These are phyloP conservation scores for Gossypium arboreum DNA, from an alignment of 345 rosid genomes.

Conservation along the genomic window DNA sequence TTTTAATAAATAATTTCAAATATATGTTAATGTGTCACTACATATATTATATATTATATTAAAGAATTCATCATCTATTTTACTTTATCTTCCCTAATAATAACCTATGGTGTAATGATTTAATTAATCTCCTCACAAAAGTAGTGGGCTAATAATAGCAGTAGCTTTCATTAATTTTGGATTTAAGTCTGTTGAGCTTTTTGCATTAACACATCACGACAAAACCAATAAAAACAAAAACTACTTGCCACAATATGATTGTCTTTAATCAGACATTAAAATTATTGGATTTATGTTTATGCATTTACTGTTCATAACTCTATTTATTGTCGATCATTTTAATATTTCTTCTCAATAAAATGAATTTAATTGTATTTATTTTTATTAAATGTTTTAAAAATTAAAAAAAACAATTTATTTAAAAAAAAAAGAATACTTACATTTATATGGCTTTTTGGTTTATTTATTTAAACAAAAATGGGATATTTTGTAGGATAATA, in stretches of 20 bases:
- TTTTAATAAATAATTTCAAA: no score
- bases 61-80: no score
- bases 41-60: not conserved
- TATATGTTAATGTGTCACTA: not conserved
- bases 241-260: not conserved
- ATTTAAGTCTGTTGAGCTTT: not conserved
- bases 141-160: not conserved
- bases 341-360: no score
- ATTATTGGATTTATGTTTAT: no score
- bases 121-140: not conserved
- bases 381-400: no score
- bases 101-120: constrained; percentile 3
- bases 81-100: not conserved
- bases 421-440: no score
- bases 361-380: no score
- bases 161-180: not conserved
- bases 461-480: no score
- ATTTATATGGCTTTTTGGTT: no score
- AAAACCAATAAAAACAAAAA: not conserved
- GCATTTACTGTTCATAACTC: no score
- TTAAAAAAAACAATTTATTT: no score
- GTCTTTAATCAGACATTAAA: not conserved
- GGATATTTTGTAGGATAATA: not conserved
- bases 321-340: no score
- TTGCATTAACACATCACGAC: constrained; percentile 11